These are phyloP conservation scores for Talaromyces stipitatus DNA, from an alignment of 495 filamentous ascomycete species.

Conservation along the genomic window DNA sequence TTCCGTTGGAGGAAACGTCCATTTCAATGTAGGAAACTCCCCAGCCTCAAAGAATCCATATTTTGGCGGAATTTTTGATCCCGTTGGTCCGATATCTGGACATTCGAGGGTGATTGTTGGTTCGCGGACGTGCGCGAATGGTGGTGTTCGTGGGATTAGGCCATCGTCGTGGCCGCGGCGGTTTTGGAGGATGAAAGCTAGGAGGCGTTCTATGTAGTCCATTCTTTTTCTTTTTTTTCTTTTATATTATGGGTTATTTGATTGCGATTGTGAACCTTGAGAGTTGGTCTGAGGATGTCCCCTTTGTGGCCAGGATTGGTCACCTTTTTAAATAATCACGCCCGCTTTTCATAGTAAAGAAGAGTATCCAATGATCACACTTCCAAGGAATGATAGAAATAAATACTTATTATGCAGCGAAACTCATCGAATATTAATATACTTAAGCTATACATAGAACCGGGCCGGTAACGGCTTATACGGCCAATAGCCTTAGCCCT, in stretches of 20 bases:
- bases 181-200: constrained; percentile 27
- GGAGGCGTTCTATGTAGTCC: constrained; percentile 28
- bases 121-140: constrained; percentile 30
- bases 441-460: background rate
- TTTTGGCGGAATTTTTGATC: constrained; percentile 27
- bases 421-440: background rate
- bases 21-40: constrained; percentile 35
- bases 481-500: background rate
- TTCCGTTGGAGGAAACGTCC: constrained; percentile 24
- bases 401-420: background rate
- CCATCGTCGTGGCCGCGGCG: constrained; percentile 35
- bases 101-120: constrained; percentile 37
- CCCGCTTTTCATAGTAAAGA: background rate
- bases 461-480: background rate
- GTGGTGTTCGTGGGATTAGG: constrained; percentile 35
- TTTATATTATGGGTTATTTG: background rate
- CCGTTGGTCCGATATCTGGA: constrained; percentile 34
- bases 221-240: constrained; percentile 4
- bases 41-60: constrained; percentile 35
- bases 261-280: background rate
- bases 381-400: background rate
- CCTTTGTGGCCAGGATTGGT: background rate
- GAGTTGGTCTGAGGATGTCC: background rate
- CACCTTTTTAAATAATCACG: background rate
- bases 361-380: background rate